Conservation (phyloP, 441 rosid species). For the Mallotus japonicus region DNA sequence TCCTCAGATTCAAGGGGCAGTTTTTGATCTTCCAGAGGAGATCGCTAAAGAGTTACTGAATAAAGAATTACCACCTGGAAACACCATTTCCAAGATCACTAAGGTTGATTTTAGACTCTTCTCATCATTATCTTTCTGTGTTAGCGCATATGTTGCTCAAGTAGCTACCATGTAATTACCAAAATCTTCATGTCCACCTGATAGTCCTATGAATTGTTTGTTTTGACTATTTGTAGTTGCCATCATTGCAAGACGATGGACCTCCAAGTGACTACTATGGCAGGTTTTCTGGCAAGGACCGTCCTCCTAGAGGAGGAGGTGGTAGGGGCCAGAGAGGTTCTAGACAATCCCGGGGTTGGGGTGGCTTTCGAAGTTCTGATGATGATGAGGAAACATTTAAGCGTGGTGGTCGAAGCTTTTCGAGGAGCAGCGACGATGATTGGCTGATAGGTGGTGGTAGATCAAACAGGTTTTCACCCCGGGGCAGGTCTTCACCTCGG, state of each 20-base stretch:
- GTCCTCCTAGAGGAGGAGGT: constrained; percentile 51
- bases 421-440: constrained; percentile 63
- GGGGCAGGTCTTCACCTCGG: constrained; percentile 31
- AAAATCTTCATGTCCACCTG: background rate
- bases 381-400: constrained; percentile 33
- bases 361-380: constrained; percentile 48
- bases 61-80: constrained; percentile 76
- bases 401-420: constrained; percentile 57
- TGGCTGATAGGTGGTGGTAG: constrained; percentile 72
- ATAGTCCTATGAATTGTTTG: background rate
- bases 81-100: constrained; percentile 63
- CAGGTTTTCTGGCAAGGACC: constrained; percentile 70
- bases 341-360: constrained; percentile 61
- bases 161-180: background rate
- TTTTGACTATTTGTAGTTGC: constrained; percentile 50
- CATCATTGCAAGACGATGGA: constrained; percentile 90
- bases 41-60: constrained; percentile 75
- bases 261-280: constrained; percentile 84
- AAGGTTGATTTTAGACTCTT: constrained; percentile 47
- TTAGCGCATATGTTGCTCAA: constrained; percentile 4
- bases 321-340: constrained; percentile 45
- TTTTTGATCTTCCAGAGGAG: constrained; percentile 95
- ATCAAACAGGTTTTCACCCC: constrained; percentile 55
- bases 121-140: background rate
- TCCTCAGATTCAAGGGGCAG: constrained; percentile 90